Conservation (phyloP, 768 basidiomycete genomes). For the Gelatoporia subvermispora region DNA sequence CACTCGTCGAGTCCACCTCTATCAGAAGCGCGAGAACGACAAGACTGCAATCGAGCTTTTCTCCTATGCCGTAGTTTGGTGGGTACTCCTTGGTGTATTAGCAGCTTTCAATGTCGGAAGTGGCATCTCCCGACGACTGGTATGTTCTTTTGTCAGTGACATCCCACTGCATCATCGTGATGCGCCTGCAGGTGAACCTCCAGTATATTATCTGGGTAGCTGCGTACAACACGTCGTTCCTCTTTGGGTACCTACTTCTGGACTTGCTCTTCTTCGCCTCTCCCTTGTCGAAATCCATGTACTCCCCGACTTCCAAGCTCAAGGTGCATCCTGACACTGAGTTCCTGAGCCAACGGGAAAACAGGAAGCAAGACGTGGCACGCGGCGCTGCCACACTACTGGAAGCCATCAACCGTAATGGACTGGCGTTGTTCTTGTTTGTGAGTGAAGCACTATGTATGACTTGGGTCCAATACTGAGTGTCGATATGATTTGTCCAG, state of each 20-base stretch:
- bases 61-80: slow-evolving; percentile 78
- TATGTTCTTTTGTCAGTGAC: slow-evolving; percentile 27
- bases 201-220: slow-evolving; percentile 87
- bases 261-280: slow-evolving; percentile 67
- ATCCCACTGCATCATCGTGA: background rate
- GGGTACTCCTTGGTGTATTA: slow-evolving; percentile 47
- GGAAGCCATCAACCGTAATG: slow-evolving; percentile 80
- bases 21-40: slow-evolving; percentile 49
- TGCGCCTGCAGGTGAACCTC: slow-evolving; percentile 65
- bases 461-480: background rate
- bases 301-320: slow-evolving; percentile 31
- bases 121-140: slow-evolving; percentile 57
- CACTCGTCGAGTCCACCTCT: background rate
- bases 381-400: slow-evolving; percentile 48
- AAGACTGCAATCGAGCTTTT: slow-evolving; percentile 75
- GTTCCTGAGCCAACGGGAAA: slow-evolving; percentile 19
- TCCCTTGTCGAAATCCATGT: slow-evolving; percentile 27
- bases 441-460: slow-evolving; percentile 39
- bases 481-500: slow-evolving; percentile 33
- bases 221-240: slow-evolving; percentile 83
- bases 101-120: slow-evolving; percentile 29
- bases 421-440: slow-evolving; percentile 72
- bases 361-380: slow-evolving; percentile 21
- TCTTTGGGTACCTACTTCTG: slow-evolving; percentile 74
- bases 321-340: slow-evolving; percentile 28